Evolutionary conservation across 2,329 filamentous ascomycete genomes (phyloP).

Genomic region (Curvularia verruculosa): DNA sequence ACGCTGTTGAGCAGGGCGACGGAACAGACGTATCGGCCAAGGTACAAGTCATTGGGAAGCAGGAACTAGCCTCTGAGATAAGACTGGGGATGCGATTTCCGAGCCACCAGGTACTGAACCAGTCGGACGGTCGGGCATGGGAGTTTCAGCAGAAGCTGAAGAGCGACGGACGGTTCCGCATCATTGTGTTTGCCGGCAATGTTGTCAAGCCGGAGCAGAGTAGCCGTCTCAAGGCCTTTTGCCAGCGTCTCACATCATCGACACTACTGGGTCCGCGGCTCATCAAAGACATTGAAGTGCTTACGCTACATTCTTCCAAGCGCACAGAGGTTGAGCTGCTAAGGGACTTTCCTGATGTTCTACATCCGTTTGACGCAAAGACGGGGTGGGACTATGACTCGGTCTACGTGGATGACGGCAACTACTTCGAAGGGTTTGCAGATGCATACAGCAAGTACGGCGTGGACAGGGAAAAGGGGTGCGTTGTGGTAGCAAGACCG

Average conservation of each 20-base stretch:
- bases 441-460: conserved; percentile 64
- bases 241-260: conserved; percentile 49
- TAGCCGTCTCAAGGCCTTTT: conserved; percentile 56
- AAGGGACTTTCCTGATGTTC: conserved; percentile 51
- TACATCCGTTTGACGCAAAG: conserved; percentile 52
- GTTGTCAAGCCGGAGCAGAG: conserved; percentile 55
- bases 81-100: conserved; percentile 64
- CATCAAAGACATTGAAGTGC: conserved; percentile 62
- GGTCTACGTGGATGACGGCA: conserved; percentile 55
- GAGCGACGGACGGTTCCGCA: conserved; percentile 64
- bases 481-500: conserved; percentile 66
- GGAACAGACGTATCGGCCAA: conserved; percentile 51
- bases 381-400: conserved; percentile 52
- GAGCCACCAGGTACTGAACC: conserved; percentile 65
- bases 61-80: conserved; percentile 54
- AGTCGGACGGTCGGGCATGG: conserved; percentile 62
- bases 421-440: conserved; percentile 52
- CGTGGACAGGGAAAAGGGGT: conserved; percentile 61
- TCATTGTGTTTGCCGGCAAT: conserved; percentile 68
- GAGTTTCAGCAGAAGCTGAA: conserved; percentile 64
- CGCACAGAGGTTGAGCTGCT: conserved; percentile 54
- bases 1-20: conserved; percentile 54
- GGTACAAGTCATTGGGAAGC: conserved; percentile 43
- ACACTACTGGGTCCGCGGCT: conserved; percentile 55
- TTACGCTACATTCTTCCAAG: conserved; percentile 65